Base-by-base conservation (phyloP, 176 grass and related monocot genomes). In the Neostapfia colusana region DNA sequence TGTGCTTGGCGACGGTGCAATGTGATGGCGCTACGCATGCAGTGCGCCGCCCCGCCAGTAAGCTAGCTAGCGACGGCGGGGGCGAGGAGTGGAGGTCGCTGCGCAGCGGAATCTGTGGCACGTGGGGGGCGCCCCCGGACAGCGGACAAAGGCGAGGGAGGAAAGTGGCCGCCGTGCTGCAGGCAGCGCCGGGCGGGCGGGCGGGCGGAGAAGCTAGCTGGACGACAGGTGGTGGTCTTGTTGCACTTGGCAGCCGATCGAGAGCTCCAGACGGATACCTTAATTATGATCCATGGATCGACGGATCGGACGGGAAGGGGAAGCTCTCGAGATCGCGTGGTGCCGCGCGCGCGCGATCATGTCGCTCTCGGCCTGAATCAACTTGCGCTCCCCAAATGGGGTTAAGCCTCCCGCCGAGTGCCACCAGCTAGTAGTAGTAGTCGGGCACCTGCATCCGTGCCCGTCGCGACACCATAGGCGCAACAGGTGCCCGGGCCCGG, bases 21-120 rank as follows among this genome's bases (percentile, higher is more conserved):
- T 59, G 25, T n/a, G 21, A 57, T 57, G 51, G 20, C 11, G 18
- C 45, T 49, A 13, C 4, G 25, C 67, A 11, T 17, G 67, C 59
- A 35, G 60, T 17, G 28, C 60, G 60, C 15, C 60, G 59, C 20
- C 20, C 31, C 2, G 12, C 25, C 8, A 26, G 24, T 16, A 31
- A 14, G 26, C 24, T 2, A 3, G 18, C 10, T 10, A 10, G 17
- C 8, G 31, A 35, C 59, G 60, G 34, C 20, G 39, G 1, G 4
- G 28, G 67, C 3, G 54, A 1, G 35, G 6, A 44, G 60, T 58
- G 73, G 57, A 77, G 36, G 79, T 56, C 28, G 58, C 70, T 39
- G 48, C 63, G 58, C 39, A 2, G 39, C 34, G 73, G 85, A 87
- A 82, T 87, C 85, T 72, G 2, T 8, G 49, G 20, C 85, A 78